phyloP scores from a whole-genome alignment of 208 protist genomes.

The Crithidia mellificae region DNA sequence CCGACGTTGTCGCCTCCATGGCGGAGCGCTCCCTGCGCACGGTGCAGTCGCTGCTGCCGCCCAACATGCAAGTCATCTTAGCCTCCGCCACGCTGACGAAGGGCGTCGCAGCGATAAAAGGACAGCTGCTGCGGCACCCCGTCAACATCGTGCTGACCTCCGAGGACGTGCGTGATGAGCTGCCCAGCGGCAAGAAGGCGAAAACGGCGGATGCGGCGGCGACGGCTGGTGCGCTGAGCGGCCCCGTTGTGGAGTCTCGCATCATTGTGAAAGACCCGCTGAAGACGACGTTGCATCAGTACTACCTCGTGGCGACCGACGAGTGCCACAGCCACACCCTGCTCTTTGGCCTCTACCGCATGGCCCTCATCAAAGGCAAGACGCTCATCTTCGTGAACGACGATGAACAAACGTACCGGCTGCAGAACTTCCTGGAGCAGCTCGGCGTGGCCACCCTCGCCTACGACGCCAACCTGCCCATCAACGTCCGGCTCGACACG shows the following conservation, averaged over 20 bases:
- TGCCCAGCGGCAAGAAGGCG: constrained; percentile 32
- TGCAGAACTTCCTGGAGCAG: constrained; percentile 97
- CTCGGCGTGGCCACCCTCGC: constrained; percentile 92
- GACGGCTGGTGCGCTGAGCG: no score
- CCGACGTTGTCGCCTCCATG: constrained; percentile 95
- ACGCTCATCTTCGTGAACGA: constrained; percentile 97
- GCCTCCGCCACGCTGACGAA: constrained; percentile 95
- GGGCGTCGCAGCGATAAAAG: constrained; percentile 92
- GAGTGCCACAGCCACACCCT: constrained; percentile 93
- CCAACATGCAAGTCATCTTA: constrained; percentile 91
- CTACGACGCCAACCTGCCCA: constrained; percentile 95
- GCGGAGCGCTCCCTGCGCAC: constrained; percentile 90
- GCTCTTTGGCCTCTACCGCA: constrained; percentile 92
- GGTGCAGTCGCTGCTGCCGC: constrained; percentile 86
- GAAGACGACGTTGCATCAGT: constrained; percentile 73
- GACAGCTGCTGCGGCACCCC: constrained; percentile 94
- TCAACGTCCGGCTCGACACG: constrained; percentile 95
- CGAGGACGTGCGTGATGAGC: constrained; percentile 55
- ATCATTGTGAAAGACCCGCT: constrained; percentile 50
- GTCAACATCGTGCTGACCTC: constrained; percentile 89
- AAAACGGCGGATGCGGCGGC: background rate
- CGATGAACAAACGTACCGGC: constrained; percentile 92
- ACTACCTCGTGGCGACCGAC: constrained; percentile 87
- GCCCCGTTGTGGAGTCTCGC: constrained; percentile 74
- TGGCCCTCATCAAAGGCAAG: constrained; percentile 93